Conservation (phyloP, 805 yeast genomes). For the Candida koratica region DNA sequence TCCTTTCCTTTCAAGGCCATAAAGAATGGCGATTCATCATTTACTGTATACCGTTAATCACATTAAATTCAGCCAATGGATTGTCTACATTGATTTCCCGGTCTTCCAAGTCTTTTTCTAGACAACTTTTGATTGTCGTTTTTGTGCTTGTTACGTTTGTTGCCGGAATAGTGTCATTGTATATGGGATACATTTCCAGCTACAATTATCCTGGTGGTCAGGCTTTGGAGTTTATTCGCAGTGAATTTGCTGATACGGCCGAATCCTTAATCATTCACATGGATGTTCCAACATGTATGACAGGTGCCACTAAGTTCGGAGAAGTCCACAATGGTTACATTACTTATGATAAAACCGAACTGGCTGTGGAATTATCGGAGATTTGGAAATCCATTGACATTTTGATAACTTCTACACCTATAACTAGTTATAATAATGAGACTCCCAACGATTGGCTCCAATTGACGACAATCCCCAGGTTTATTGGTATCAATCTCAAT, state of each 20-base stretch:
- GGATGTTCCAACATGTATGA: constrained; percentile 80
- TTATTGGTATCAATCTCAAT: constrained; percentile 17
- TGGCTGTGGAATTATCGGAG: constrained; percentile 27
- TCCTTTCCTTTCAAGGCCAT: constrained; percentile 81
- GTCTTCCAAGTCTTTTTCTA: constrained; percentile 1
- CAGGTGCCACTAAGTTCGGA: constrained; percentile 77
- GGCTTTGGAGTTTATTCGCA: constrained; percentile 43
- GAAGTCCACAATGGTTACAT: constrained; percentile 42
- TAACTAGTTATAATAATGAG: constrained; percentile 2
- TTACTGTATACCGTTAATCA: constrained; percentile 68
- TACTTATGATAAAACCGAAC: constrained; percentile 78
- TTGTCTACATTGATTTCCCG: constrained; percentile 30
- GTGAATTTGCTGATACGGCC: background rate
- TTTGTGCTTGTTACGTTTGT: constrained; percentile 25
- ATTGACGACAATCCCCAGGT: constrained; percentile 21
- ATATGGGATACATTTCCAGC: constrained; percentile 61
- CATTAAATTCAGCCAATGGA: constrained; percentile 61
- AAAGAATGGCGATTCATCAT: constrained; percentile 92
- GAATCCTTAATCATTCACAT: constrained; percentile 50
- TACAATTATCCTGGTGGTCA: constrained; percentile 87
- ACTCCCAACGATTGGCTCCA: constrained; percentile 21
- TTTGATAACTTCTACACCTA: constrained; percentile 21
- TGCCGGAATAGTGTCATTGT: constrained; percentile 37
- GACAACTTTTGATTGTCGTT: constrained; percentile 14
- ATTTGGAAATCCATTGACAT: constrained; percentile 26